These are phyloP conservation scores for Castanea crenata DNA, from an alignment of 306 rosid genomes.

Conservation along the genomic window DNA sequence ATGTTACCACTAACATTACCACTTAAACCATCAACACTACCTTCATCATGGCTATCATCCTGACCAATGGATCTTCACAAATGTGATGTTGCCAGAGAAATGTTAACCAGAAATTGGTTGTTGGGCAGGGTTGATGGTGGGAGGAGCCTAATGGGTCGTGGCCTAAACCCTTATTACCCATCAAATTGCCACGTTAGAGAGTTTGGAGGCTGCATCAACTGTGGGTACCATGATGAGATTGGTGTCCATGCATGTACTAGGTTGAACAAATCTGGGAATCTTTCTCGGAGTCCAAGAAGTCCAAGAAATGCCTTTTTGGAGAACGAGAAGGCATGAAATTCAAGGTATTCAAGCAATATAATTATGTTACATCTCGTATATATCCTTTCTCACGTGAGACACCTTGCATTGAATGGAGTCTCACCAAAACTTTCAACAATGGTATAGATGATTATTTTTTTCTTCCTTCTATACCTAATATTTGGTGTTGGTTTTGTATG, in stretches of 20 bases:
- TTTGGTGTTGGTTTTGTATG: not conserved
- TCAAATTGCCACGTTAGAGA: conserved; percentile 33
- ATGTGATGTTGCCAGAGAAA: conserved; percentile 17
- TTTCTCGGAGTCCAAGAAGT: conserved; percentile 30
- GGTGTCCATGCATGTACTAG: conserved; percentile 3
- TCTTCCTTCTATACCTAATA: not conserved
- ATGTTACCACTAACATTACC: conserved; percentile 10
- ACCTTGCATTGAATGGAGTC: not conserved
- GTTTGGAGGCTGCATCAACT: conserved; percentile 6
- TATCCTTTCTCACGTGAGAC: no score
- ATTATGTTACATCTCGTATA: no score
- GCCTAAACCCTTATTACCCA: conserved; percentile 18
- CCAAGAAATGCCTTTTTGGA: conserved; percentile 42
- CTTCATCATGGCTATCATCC: conserved; percentile 12
- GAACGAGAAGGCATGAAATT: not conserved
- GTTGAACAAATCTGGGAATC: conserved; percentile 30
- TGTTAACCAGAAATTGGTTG: conserved; percentile 16
- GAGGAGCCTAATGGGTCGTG: conserved; percentile 13
- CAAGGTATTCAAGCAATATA: not conserved
- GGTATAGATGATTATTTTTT: not conserved
- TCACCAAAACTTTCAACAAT: not conserved
- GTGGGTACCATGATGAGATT: conserved; percentile 32
- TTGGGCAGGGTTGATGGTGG: conserved; percentile 17
- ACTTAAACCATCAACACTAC: conserved; percentile 11
- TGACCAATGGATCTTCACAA: conserved; percentile 25